A percentile compares a stretch with the other conserved stretches of the same genome.
These are phyloP conservation scores for Aspergillus fumigatiaffinis DNA, from an alignment of 2,329 filamentous ascomycete genomes.

Conservation along the genomic window DNA sequence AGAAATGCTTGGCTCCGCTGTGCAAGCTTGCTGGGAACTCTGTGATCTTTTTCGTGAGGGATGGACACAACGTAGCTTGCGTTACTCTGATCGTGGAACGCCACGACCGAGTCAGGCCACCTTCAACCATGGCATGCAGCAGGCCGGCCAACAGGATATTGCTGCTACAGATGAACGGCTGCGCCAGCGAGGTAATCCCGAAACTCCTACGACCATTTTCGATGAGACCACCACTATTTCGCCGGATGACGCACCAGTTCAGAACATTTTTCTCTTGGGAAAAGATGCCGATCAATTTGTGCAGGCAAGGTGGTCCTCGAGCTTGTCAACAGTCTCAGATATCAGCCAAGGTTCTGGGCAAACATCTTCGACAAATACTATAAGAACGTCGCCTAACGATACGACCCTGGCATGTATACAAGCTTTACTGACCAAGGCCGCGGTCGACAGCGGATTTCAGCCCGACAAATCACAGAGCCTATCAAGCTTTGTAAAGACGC, in stretches of 20 bases:
- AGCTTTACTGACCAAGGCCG: slow-evolving; percentile 75
- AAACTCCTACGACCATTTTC: slow-evolving; percentile 93
- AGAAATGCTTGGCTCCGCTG: slow-evolving; percentile 78
- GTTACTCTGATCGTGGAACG: slow-evolving; percentile 68
- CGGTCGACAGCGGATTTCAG: slow-evolving; percentile 76
- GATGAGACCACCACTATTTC: slow-evolving; percentile 86
- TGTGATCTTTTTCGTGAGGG: slow-evolving; percentile 90
- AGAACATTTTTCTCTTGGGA: slow-evolving; percentile 84
- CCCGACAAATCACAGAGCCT: slow-evolving; percentile 58
- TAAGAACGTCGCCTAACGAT: slow-evolving; percentile 58
- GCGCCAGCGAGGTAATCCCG: slow-evolving; percentile 51
- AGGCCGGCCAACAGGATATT: slow-evolving; percentile 44
- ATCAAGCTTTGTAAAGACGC: slow-evolving; percentile 69
- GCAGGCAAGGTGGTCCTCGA: slow-evolving; percentile 66
- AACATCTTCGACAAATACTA: slow-evolving; percentile 43
- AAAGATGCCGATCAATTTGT: slow-evolving; percentile 56
- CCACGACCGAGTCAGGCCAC: slow-evolving; percentile 74
- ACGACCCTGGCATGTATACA: slow-evolving; percentile 73
- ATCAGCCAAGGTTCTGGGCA: slow-evolving; percentile 65
- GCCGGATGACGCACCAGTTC: slow-evolving; percentile 71
- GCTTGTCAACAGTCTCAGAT: slow-evolving; percentile 70
- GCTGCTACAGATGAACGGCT: slow-evolving; percentile 23
- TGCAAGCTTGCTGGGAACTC: slow-evolving; percentile 91
- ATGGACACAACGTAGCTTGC: slow-evolving; percentile 76
- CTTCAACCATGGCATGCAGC: slow-evolving; percentile 59